phyloP scores from a whole-genome alignment of 495 filamentous ascomycete species.

The Neurospora sp. region DNA sequence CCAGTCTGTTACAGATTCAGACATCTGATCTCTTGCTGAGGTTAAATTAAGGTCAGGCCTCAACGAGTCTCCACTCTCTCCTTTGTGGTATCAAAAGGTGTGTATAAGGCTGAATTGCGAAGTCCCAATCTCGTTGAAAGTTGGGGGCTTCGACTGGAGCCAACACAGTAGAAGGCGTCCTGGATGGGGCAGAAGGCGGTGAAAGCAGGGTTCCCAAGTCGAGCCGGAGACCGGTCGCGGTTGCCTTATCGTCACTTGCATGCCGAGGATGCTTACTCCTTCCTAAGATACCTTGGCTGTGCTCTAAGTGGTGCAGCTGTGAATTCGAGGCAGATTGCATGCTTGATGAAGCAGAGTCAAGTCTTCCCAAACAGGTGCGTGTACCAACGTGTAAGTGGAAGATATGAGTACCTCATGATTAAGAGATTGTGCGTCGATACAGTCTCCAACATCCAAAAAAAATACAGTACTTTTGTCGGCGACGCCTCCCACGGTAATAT shows the following conservation, averaged over 20 bases:
- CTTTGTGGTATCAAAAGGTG: background rate
- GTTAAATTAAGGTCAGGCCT: background rate
- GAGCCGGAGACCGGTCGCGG: background rate
- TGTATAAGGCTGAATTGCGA: background rate
- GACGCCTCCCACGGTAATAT: background rate
- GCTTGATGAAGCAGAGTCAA: background rate
- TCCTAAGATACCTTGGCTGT: background rate
- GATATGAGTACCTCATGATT: too few species aligned
- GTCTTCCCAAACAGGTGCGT: background rate
- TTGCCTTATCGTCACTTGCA: background rate
- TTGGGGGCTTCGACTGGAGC: background rate
- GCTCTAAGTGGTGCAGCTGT: background rate
- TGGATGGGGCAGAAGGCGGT: background rate
- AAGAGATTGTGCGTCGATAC: background rate
- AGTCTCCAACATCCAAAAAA: background rate
- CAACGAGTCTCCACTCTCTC: background rate
- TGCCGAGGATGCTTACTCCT: background rate
- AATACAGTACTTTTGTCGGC: background rate
- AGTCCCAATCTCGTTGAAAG: background rate
- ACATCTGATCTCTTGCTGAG: background rate
- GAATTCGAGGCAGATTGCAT: background rate
- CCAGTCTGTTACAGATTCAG: background rate
- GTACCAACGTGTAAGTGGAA: background rate
- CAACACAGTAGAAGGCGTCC: background rate
- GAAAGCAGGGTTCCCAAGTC: background rate